A percentile compares a stretch with the other conserved stretches of the same genome.
phyloP scores from a whole-genome alignment of 768 basidiomycete species.

The Kwoniella mangroviensis region DNA sequence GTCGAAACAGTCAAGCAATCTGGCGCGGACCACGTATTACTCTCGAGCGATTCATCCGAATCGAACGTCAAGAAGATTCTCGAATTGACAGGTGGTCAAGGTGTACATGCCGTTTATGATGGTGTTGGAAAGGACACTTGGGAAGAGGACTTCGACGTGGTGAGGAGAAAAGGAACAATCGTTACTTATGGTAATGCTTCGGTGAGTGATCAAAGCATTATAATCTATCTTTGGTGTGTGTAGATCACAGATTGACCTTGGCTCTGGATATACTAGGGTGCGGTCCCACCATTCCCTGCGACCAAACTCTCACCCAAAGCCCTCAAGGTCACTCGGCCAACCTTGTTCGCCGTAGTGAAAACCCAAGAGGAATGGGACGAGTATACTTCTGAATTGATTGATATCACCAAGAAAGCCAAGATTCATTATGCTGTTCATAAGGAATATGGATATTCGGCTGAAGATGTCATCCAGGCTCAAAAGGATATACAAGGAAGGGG shows the following conservation, averaged over 20 bases:
- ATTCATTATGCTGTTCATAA: constrained; percentile 69
- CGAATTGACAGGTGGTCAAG: constrained; percentile 53
- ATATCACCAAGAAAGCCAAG: constrained; percentile 65
- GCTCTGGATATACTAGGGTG: constrained; percentile 25
- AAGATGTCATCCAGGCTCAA: constrained; percentile 78
- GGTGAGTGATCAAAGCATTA: constrained; percentile 26
- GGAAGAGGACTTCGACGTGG: constrained; percentile 77
- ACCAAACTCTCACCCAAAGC: constrained; percentile 80
- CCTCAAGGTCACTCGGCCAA: constrained; percentile 64
- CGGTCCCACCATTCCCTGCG: constrained; percentile 75
- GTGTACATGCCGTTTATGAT: constrained; percentile 81
- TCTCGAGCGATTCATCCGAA: constrained; percentile 65
- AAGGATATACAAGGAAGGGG: constrained; percentile 74
- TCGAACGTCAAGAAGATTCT: constrained; percentile 66
- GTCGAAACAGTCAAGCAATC: constrained; percentile 74
- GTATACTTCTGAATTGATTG: constrained; percentile 72
- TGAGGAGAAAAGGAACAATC: constrained; percentile 84
- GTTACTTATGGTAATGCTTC: constrained; percentile 92
- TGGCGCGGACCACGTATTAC: constrained; percentile 85
- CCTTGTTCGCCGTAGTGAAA: constrained; percentile 71
- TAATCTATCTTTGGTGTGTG: background rate
- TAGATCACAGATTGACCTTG: background rate
- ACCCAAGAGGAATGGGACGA: constrained; percentile 73
- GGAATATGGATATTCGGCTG: constrained; percentile 81
- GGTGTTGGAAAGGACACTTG: constrained; percentile 98